Evolutionary conservation across 1,139 yeast species (phyloP).

Genomic region (Nadsonia commutata): DNA sequence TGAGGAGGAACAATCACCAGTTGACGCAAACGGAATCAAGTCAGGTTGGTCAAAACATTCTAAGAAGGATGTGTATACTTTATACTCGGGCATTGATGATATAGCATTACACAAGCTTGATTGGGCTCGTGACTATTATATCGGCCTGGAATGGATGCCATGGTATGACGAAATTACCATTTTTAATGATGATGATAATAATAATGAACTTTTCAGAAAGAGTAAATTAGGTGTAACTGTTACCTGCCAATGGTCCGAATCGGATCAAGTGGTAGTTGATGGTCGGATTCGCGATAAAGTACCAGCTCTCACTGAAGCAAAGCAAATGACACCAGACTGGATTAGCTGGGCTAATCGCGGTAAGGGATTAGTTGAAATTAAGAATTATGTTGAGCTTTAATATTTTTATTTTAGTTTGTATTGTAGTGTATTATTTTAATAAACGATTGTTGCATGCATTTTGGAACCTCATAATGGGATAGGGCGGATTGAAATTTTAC

Average conservation of each 20-base stretch:
- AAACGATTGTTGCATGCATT: conserved; percentile 1
- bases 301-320: conserved; percentile 57
- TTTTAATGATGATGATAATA: conserved; percentile 19
- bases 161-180: conserved; percentile 31
- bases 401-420: not conserved
- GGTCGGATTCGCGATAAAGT: conserved; percentile 24
- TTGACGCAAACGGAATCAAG: conserved; percentile 1
- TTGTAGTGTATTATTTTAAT: conserved; percentile 1
- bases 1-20: not conserved
- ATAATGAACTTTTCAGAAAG: conserved; percentile 9
- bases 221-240: conserved; percentile 36
- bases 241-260: conserved; percentile 65
- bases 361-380: conserved; percentile 49
- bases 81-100: conserved; percentile 40
- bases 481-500: not conserved
- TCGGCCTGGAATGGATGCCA: conserved; percentile 73
- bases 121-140: conserved; percentile 40
- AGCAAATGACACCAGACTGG: conserved; percentile 49
- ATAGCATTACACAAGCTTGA: conserved; percentile 49
- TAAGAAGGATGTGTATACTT: conserved; percentile 12
- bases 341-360: conserved; percentile 51
- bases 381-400: conserved; percentile 31
- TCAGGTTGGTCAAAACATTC: conserved; percentile 8
- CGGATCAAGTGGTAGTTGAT: conserved; percentile 26
- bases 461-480: not conserved